These are phyloP conservation scores for Amphicarpaea edgeworthii DNA, from an alignment of 306 rosid genomes.

Conservation along the genomic window DNA sequence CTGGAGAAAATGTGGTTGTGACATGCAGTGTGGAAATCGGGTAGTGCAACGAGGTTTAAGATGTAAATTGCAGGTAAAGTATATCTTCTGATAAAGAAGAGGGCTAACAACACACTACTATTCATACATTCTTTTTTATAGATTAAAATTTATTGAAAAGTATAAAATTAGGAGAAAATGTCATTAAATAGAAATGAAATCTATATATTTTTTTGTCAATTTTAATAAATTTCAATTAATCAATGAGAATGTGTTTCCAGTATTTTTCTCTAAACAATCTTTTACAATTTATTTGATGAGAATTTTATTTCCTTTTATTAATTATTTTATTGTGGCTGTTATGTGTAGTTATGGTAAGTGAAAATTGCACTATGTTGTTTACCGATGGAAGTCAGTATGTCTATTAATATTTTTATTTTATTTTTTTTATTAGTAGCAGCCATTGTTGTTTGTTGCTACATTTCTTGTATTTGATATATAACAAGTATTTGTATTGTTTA, in stretches of 20 bases:
- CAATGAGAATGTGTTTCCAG: too few relatives aligned
- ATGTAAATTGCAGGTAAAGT: slow-evolving; percentile 83
- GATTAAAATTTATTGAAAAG: too few relatives aligned
- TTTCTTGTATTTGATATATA: slow-evolving; percentile 30
- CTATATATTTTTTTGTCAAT: too few relatives aligned
- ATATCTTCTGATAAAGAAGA: too few relatives aligned
- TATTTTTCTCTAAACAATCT: too few relatives aligned
- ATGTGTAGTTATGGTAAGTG: slow-evolving; percentile 14
- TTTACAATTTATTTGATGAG: slow-evolving; percentile 17
- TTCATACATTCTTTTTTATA: too few relatives aligned
- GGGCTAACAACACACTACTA: too few relatives aligned
- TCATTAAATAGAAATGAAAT: too few relatives aligned
- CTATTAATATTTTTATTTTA: background rate
- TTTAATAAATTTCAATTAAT: too few relatives aligned
- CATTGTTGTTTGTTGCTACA: slow-evolving; percentile 10
- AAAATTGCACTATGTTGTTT: slow-evolving; percentile 10
- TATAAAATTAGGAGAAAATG: too few relatives aligned
- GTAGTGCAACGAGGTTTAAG: slow-evolving; percentile 85
- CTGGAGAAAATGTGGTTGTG: slow-evolving; percentile 97
- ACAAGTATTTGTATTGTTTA: slow-evolving; percentile 15
- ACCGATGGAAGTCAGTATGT: background rate
- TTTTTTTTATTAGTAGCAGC: slow-evolving; percentile 9
- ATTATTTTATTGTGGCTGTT: slow-evolving; percentile 18
- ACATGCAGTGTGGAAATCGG: slow-evolving; percentile 88
- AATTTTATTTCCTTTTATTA: slow-evolving; percentile 15